phyloP scores from a whole-genome alignment of 192 early-diverging fungal species.

The Phycomyces blakesleeanus region DNA sequence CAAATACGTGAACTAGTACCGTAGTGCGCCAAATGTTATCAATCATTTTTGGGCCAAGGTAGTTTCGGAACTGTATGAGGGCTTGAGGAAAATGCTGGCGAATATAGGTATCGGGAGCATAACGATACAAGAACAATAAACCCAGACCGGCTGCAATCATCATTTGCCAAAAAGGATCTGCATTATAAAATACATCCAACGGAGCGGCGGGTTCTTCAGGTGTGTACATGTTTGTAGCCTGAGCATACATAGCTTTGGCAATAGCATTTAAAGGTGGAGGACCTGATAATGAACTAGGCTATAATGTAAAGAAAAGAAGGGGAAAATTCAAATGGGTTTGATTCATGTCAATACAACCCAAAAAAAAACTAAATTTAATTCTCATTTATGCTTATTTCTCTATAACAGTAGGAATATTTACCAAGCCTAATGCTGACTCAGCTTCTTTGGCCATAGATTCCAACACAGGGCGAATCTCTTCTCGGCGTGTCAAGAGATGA shows the following conservation, averaged over 20 bases:
- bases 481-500: slow-evolving; percentile 26
- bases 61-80: slow-evolving; percentile 6
- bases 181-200: slow-evolving; percentile 23
- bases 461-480: slow-evolving; percentile 40
- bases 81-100: slow-evolving; percentile 2
- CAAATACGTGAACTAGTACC: slow-evolving; percentile 23
- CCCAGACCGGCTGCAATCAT: slow-evolving; percentile 3
- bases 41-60: neutral
- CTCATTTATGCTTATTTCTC: too few relatives aligned
- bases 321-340: neutral
- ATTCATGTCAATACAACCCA: too few relatives aligned
- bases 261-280: slow-evolving; percentile 36
- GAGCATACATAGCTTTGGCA: slow-evolving; percentile 25
- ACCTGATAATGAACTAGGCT: slow-evolving; percentile 33
- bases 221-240: slow-evolving; percentile 22
- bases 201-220: slow-evolving; percentile 1
- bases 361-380: too few relatives aligned
- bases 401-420: slow-evolving; percentile 19
- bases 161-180: neutral
- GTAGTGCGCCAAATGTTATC: neutral
- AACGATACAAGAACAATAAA: neutral
- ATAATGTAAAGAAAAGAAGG: neutral
- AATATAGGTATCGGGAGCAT: slow-evolving; percentile 4
- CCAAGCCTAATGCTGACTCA: slow-evolving; percentile 38
- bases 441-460: slow-evolving; percentile 47